Base-by-base conservation (phyloP, 305 asterid species). In the Striga hermonthica region DNA sequence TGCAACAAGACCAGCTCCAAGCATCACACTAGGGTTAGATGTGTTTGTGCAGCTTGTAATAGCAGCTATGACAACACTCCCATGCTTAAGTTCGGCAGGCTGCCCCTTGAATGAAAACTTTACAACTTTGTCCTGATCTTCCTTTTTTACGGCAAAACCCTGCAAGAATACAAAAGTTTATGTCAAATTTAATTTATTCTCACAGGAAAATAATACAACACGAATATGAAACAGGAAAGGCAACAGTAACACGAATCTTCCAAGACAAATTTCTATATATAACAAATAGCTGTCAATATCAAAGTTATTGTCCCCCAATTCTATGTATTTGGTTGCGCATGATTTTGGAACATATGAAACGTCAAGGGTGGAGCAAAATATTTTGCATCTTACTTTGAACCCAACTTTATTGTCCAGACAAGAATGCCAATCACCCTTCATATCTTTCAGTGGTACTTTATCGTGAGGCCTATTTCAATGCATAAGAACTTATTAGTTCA, bases 1-100 rank as follows among this genome's bases (percentile, higher is more conserved):
- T 7, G 93, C 93, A 57, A 85, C 93, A 53, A 85, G 84, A 58
- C 86, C 93, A 62, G 93, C 93, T 67, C 93, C 93, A 72, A 86
- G 87, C 93, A 86, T 86, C 70, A 86, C 89, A 75, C 87, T 86
- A 59, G 89, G 93, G 77, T 86, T 86, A 41, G 93, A 86, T 15
- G 93, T 86, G 75, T 86, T 86, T 48, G 89, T 86, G 72, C 93
- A 86, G 47, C 93, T 86, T 57, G 93, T 86, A 54, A 86, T 81
- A 60, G 89, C 89, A 52, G 93, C 93, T 39, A 86, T 86, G 50
- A 85, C 92, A 70, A 85, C 85, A 73, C 89, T 85, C 43, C 91
- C 89, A 67, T 85, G 81, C 80, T 79, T 83, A 36, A 85, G 84
- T 74, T 83, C 89, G 36, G 85, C 85, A 47, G 83, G 78, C 68